These are phyloP conservation scores for Colletotrichum sp. DNA, from an alignment of 2,329 filamentous ascomycete species.

Conservation along the genomic window DNA sequence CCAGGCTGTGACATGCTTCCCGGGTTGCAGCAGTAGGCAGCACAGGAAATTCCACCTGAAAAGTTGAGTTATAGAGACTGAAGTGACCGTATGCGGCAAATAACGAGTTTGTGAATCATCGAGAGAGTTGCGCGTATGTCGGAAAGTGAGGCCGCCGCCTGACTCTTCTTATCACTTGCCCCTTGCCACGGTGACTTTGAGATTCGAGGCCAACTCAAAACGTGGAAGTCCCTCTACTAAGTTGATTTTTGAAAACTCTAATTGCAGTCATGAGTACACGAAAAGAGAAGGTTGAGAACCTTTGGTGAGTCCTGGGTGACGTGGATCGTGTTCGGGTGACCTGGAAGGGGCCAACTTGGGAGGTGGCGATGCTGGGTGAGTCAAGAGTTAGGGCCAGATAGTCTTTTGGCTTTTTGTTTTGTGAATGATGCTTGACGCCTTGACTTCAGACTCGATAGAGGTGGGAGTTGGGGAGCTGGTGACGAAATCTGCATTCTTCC, in stretches of 20 bases:
- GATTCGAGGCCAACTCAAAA: background rate
- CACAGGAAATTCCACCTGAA: fast-evolving
- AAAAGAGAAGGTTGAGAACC: background rate
- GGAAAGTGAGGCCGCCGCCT: background rate
- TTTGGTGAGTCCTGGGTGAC: background rate
- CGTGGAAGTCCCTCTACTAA: fast-evolving
- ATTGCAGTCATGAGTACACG: background rate
- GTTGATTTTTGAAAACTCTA: background rate
- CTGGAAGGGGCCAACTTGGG: background rate
- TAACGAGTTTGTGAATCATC: background rate
- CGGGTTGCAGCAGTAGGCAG: background rate
- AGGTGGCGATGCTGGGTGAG: background rate
- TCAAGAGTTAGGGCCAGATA: background rate
- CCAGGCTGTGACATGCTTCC: background rate
- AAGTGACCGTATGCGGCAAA: background rate
- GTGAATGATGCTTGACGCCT: background rate
- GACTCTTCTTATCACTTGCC: background rate
- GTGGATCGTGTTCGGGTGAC: background rate
- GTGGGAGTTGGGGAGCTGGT: background rate
- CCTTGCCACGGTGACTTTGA: background rate
- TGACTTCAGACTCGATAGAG: background rate
- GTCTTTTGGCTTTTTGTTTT: fast-evolving
- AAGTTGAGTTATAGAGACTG: background rate
- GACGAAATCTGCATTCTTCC: background rate
- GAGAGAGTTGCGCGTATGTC: background rate